Evolutionary conservation across 306 rosid species (phyloP).

Genomic region (Arachis stenosperma): DNA sequence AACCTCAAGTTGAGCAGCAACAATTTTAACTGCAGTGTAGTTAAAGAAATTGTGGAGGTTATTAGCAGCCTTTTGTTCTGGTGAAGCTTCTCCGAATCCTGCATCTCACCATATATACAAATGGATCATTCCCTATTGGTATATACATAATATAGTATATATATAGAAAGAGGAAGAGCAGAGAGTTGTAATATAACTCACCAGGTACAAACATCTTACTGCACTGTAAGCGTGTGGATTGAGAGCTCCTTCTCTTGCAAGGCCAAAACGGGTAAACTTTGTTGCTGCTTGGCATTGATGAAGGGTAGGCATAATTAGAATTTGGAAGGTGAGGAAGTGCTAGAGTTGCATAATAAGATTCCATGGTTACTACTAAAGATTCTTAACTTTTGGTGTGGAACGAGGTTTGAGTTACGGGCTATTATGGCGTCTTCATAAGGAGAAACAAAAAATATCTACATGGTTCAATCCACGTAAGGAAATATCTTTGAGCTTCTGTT

Average conservation of each 20-base stretch:
- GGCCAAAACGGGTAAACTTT: constrained; percentile 48
- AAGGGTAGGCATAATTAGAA: constrained; percentile 46
- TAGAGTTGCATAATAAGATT: constrained; percentile 54
- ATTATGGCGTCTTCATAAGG: constrained; percentile 14
- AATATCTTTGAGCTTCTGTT: constrained; percentile 49
- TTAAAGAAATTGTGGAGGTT: constrained; percentile 89
- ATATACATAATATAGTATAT: too few species aligned
- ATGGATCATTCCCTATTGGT: too few species aligned
- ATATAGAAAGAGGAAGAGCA: background rate
- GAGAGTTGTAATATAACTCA: constrained; percentile 45
- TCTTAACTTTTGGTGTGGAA: constrained; percentile 6
- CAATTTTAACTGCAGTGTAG: constrained; percentile 74
- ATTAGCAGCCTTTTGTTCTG: constrained; percentile 85
- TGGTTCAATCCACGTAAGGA: constrained; percentile 24
- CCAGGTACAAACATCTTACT: constrained; percentile 93
- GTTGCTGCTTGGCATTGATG: constrained; percentile 42
- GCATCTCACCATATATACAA: constrained; percentile 19
- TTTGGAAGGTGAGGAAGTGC: constrained; percentile 54
- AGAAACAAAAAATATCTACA: constrained; percentile 59
- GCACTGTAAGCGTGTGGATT: constrained; percentile 61
- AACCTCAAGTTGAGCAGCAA: constrained; percentile 92
- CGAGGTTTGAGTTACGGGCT: constrained; percentile 4
- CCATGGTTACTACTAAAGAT: constrained; percentile 55
- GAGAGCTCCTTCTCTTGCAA: constrained; percentile 49
- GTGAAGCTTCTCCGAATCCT: constrained; percentile 97